A percentile compares a stretch with the other conserved stretches of the same genome.
phyloP scores from a whole-genome alignment of 2,329 filamentous ascomycete genomes.

The Aspergillus neoniger region DNA sequence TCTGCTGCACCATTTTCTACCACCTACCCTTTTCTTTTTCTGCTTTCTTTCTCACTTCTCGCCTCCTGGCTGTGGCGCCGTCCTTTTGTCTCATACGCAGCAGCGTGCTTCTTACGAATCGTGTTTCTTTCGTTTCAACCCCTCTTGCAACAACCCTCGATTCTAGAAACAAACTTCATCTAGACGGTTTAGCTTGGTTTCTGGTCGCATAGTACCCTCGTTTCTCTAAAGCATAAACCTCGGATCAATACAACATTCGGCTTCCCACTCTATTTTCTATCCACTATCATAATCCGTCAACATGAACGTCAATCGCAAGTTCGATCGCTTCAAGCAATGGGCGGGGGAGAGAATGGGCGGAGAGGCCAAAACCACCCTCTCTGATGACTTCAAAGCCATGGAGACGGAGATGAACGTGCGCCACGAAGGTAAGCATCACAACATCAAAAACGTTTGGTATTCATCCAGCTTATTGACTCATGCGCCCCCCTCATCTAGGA shows the following conservation, averaged over 20 bases:
- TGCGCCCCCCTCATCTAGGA: slow-evolving; percentile 55
- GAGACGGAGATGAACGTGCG: slow-evolving; percentile 88
- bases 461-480: slow-evolving; percentile 17
- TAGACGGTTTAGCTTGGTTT: not conserved
- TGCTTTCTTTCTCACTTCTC: slow-evolving; percentile 9
- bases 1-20: not conserved
- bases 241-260: not conserved
- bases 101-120: not conserved
- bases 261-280: not conserved
- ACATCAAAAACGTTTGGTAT: not conserved
- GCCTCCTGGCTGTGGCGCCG: slow-evolving; percentile 4
- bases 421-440: slow-evolving; percentile 71
- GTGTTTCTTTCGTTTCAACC: not conserved
- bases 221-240: not conserved
- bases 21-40: slow-evolving; percentile 10
- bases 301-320: slow-evolving; percentile 77
- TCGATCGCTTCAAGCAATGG: slow-evolving; percentile 97
- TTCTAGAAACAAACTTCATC: not conserved
- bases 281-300: slow-evolving; percentile 20
- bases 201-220: not conserved
- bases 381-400: slow-evolving; percentile 87
- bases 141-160: not conserved
- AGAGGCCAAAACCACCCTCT: slow-evolving; percentile 81
- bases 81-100: slow-evolving; percentile 2
- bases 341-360: slow-evolving; percentile 93